phyloP scores from a whole-genome alignment of 208 protist genomes.

The Trypanosoma platydactyli region DNA sequence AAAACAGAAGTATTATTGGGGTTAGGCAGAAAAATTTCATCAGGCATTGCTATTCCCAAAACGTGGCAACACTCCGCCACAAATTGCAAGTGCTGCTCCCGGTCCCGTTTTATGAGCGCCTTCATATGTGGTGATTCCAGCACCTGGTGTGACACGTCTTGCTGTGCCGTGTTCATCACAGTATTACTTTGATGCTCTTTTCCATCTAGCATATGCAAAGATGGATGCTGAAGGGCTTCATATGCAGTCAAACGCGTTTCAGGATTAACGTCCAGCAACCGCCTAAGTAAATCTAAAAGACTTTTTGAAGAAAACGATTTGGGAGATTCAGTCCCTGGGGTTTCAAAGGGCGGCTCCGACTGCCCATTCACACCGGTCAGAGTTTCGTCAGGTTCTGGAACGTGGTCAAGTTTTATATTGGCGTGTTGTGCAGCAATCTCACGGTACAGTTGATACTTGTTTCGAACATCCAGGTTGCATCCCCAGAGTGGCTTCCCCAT shows the following conservation, averaged over 20 bases:
- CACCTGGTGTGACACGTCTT: slow-evolving; percentile 53
- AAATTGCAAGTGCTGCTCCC: slow-evolving; percentile 77
- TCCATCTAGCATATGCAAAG: not conserved
- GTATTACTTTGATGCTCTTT: not conserved
- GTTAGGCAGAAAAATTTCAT: slow-evolving; percentile 49
- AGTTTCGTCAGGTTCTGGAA: slow-evolving; percentile 33
- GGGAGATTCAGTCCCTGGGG: not conserved
- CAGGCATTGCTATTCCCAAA: slow-evolving; percentile 52
- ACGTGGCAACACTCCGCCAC: slow-evolving; percentile 75
- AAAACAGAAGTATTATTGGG: not conserved
- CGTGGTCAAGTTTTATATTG: slow-evolving; percentile 45
- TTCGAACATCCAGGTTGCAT: not conserved
- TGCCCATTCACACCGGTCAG: not conserved
- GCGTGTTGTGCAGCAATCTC: slow-evolving; percentile 49
- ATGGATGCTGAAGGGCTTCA: slow-evolving; percentile 74
- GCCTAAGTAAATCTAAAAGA: slow-evolving; percentile 52
- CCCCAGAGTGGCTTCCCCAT: slow-evolving; percentile 39
- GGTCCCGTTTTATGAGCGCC: slow-evolving; percentile 52
- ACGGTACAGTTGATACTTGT: slow-evolving; percentile 72
- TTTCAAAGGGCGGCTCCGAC: not conserved
- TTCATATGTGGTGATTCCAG: slow-evolving; percentile 47
- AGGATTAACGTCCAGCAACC: slow-evolving; percentile 66
- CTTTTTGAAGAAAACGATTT: slow-evolving; percentile 33
- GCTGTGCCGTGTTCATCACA: slow-evolving; percentile 38
- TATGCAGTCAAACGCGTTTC: slow-evolving; percentile 56